These are phyloP conservation scores for Spatholobus suberectus DNA, from an alignment of 306 rosid species.

Conservation along the genomic window DNA sequence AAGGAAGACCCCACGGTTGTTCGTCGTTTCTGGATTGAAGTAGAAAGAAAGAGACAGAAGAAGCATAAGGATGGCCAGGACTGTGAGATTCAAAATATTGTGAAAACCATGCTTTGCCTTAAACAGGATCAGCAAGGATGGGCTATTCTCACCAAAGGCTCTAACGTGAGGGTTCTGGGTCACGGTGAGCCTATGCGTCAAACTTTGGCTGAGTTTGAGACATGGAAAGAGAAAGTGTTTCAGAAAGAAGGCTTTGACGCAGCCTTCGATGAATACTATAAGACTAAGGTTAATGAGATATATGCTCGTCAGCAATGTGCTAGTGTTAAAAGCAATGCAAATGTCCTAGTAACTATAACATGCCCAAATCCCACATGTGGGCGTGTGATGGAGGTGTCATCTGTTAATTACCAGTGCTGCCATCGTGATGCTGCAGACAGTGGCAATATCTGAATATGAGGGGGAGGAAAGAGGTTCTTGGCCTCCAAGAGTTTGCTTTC, in stretches of 20 bases:
- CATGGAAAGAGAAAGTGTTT: conserved; percentile 42
- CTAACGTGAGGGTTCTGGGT: conserved; percentile 38
- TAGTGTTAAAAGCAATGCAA: conserved; percentile 20
- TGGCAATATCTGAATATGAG: conserved; percentile 19
- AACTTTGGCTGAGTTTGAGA: conserved; percentile 43
- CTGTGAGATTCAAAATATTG: conserved; percentile 43
- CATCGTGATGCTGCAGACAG: conserved; percentile 29
- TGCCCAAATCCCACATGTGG: conserved; percentile 53
- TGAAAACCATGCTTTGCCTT: conserved; percentile 43
- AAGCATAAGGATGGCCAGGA: conserved; percentile 38
- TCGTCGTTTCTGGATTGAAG: conserved; percentile 52
- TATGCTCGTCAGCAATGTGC: conserved; percentile 36
- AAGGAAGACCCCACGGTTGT: conserved; percentile 25
- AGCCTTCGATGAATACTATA: conserved; percentile 41
- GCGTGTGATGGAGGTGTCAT: conserved; percentile 46
- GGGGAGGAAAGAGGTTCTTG: neutral
- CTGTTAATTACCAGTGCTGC: conserved; percentile 49
- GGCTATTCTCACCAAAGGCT: conserved; percentile 46
- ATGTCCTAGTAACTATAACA: conserved; percentile 40
- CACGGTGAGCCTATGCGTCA: conserved; percentile 44
- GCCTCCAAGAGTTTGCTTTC: conserved; percentile 15
- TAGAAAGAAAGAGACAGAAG: conserved; percentile 47
- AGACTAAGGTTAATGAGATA: conserved; percentile 29
- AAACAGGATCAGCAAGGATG: conserved; percentile 47
- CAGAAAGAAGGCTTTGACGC: conserved; percentile 42